Conservation (phyloP, 2,329 filamentous ascomycete species). For the Coniochaeta prunicola region DNA sequence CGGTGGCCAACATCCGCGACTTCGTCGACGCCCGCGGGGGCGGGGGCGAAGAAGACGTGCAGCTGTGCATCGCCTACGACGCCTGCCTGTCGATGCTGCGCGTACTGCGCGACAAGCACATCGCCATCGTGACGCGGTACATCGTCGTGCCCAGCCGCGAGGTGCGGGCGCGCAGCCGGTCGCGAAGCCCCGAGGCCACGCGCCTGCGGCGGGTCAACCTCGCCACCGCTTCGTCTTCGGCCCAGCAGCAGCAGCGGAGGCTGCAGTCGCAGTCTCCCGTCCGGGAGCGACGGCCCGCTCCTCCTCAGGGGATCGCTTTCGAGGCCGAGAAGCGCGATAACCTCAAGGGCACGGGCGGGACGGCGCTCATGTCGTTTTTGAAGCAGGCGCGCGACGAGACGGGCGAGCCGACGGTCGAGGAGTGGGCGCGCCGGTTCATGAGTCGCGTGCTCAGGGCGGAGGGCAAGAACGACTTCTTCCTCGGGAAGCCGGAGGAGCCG, state of each 20-base stretch:
- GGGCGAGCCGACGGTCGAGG: constrained; percentile 75
- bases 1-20: constrained; percentile 78
- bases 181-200: constrained; percentile 46
- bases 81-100: constrained; percentile 70
- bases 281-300: neutral
- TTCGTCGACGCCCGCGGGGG: constrained; percentile 61
- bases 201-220: constrained; percentile 49
- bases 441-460: constrained; percentile 40
- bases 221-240: constrained; percentile 47
- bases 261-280: neutral
- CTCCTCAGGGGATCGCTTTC: constrained; percentile 18
- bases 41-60: too few species aligned
- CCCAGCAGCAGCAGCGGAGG: constrained; percentile 18
- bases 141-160: constrained; percentile 85
- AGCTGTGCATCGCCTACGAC: constrained; percentile 77
- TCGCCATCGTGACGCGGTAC: constrained; percentile 92
- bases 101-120: constrained; percentile 82
- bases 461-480: constrained; percentile 49
- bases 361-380: constrained; percentile 87
- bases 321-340: constrained; percentile 42
- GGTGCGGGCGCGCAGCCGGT: constrained; percentile 56
- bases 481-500: constrained; percentile 41
- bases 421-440: constrained; percentile 54
- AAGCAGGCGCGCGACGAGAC: constrained; percentile 97
- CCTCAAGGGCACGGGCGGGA: constrained; percentile 86